Evolutionary conservation across 306 rosid species (phyloP).

Genomic region (Echinosophora koreensis): DNA sequence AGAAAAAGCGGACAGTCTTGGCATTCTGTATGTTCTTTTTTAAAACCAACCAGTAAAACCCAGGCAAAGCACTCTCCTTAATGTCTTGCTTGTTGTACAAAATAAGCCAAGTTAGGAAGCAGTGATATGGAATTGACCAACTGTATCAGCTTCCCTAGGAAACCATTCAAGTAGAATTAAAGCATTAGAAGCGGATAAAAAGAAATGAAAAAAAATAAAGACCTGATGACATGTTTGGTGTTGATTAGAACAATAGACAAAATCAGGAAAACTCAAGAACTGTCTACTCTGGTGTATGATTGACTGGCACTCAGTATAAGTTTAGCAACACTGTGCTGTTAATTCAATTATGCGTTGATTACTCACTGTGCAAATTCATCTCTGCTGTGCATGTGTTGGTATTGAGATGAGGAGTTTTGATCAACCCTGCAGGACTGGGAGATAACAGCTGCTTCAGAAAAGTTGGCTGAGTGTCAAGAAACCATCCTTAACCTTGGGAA

Average conservation of each 20-base stretch:
- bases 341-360: conserved; percentile 28
- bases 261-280: background rate
- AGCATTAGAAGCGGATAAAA: background rate
- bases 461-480: conserved; percentile 95
- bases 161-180: background rate
- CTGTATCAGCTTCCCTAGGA: background rate
- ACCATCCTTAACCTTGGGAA: conserved; percentile 87
- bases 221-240: background rate
- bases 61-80: background rate
- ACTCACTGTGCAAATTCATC: conserved; percentile 26
- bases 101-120: background rate
- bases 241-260: background rate
- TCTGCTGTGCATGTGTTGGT: conserved; percentile 10
- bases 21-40: background rate
- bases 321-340: background rate
- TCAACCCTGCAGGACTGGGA: conserved; percentile 76
- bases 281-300: conserved; percentile 25
- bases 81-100: background rate
- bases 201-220: conserved; percentile 2
- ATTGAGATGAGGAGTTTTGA: conserved; percentile 30
- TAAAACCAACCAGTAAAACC: background rate
- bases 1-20: background rate
- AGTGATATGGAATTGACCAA: background rate
- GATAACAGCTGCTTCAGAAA: conserved; percentile 92
- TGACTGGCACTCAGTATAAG: background rate